These are phyloP conservation scores for Trichoderma arundinaceum DNA, from an alignment of 2,329 filamentous ascomycete genomes.

Conservation along the genomic window DNA sequence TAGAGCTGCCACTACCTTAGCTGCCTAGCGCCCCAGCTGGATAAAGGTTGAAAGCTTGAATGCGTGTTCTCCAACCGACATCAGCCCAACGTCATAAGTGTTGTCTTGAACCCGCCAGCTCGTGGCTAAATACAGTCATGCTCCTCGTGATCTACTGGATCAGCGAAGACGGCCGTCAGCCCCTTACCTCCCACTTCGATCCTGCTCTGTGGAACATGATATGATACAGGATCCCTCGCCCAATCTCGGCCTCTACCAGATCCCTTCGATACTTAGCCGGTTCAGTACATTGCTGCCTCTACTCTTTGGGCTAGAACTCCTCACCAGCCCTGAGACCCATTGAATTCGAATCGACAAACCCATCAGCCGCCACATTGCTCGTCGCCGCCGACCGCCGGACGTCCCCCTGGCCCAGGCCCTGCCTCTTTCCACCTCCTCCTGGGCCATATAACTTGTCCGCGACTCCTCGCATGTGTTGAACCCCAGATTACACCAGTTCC, in stretches of 20 bases:
- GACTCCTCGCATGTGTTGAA: conserved; percentile 14
- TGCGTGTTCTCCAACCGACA: conserved; percentile 27
- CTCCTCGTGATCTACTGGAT: conserved; percentile 29
- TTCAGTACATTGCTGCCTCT: conserved; percentile 1
- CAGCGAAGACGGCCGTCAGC: conserved; percentile 17
- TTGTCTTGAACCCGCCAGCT: background rate
- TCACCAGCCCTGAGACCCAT: conserved; percentile 3
- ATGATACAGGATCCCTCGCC: conserved; percentile 10
- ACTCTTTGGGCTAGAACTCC: background rate
- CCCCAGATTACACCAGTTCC: background rate
- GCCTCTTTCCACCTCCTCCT: background rate
- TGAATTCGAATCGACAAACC: background rate
- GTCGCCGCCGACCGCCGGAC: conserved; percentile 30
- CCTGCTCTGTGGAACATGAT: conserved; percentile 16
- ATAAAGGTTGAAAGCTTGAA: background rate
- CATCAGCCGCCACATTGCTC: conserved; percentile 15
- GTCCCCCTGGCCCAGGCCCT: conserved; percentile 27
- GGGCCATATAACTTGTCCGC: conserved; percentile 4
- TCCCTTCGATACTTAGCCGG: background rate
- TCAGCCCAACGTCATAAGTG: conserved; percentile 42
- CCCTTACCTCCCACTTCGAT: conserved; percentile 1
- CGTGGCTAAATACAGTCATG: conserved; percentile 16
- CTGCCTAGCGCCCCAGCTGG: background rate
- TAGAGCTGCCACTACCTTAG: conserved; percentile 1
- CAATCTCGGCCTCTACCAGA: conserved; percentile 7